These are phyloP conservation scores for Trichoderma reesei DNA, from an alignment of 495 filamentous ascomycete species.

Conservation along the genomic window DNA sequence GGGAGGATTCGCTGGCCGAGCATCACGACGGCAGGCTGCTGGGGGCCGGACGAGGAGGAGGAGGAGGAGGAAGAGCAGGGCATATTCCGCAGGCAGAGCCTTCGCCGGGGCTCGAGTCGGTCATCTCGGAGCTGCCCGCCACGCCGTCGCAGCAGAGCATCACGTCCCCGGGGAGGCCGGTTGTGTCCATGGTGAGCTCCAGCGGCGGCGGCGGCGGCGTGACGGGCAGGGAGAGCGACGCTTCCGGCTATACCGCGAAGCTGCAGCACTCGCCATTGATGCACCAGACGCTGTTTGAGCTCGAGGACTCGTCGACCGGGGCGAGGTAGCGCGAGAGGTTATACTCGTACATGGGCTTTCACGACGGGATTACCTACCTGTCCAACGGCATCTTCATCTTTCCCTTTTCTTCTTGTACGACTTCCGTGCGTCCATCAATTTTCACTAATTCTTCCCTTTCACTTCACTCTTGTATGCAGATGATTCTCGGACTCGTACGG, in stretches of 20 bases:
- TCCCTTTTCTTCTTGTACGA: not conserved
- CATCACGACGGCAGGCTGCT: not conserved
- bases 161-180: no score
- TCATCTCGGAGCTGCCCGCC: not conserved
- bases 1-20: not conserved
- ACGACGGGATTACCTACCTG: not conserved
- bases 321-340: not conserved
- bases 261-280: not conserved
- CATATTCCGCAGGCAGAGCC: not conserved
- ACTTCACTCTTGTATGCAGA: not conserved
- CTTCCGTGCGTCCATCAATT: not conserved
- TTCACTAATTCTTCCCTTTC: not conserved
- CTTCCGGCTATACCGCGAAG: not conserved
- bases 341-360: not conserved
- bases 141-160: not conserved
- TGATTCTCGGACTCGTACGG: no score
- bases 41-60: no score
- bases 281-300: not conserved
- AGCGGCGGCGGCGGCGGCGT: no score
- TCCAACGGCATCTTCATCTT: no score
- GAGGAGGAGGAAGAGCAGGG: no score
- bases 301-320: slow-evolving; percentile 4
- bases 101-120: not conserved
- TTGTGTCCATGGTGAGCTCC: not conserved
- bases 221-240: not conserved